phyloP scores from a whole-genome alignment of 2,329 filamentous ascomycete species.

The Neonectria hederae region DNA sequence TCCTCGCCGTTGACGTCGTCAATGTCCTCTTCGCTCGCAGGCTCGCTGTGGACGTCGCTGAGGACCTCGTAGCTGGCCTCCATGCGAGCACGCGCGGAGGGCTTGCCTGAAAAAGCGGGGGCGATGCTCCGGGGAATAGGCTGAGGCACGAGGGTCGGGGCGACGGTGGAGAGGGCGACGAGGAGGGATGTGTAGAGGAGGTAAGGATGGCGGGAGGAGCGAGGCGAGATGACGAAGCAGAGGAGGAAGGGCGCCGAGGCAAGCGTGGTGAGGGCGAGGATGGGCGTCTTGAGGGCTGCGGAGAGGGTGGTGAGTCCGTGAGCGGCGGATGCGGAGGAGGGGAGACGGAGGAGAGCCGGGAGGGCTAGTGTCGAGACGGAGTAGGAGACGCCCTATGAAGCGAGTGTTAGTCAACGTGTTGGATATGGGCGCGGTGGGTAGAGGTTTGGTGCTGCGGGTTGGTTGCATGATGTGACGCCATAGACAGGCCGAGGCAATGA shows the following conservation, averaged over 20 bases:
- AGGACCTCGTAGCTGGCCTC: constrained; percentile 79
- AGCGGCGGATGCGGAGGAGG: constrained; percentile 75
- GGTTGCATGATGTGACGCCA: constrained; percentile 1
- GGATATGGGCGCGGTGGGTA: background rate
- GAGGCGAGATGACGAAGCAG: constrained; percentile 80
- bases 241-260: constrained; percentile 78
- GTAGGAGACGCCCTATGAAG: constrained; percentile 82
- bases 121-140: constrained; percentile 42
- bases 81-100: constrained; percentile 57
- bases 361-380: constrained; percentile 81
- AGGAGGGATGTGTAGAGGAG: constrained; percentile 85
- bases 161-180: constrained; percentile 68
- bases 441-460: background rate
- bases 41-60: constrained; percentile 61
- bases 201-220: constrained; percentile 83
- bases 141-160: constrained; percentile 58
- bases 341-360: constrained; percentile 82
- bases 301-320: constrained; percentile 76
- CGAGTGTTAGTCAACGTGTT: constrained; percentile 27
- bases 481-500: constrained; percentile 5
- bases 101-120: constrained; percentile 42
- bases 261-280: constrained; percentile 73
- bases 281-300: constrained; percentile 69
- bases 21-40: constrained; percentile 61
- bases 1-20: constrained; percentile 70